Conservation (phyloP, 2,329 filamentous ascomycete genomes). For the Claviceps africana region DNA sequence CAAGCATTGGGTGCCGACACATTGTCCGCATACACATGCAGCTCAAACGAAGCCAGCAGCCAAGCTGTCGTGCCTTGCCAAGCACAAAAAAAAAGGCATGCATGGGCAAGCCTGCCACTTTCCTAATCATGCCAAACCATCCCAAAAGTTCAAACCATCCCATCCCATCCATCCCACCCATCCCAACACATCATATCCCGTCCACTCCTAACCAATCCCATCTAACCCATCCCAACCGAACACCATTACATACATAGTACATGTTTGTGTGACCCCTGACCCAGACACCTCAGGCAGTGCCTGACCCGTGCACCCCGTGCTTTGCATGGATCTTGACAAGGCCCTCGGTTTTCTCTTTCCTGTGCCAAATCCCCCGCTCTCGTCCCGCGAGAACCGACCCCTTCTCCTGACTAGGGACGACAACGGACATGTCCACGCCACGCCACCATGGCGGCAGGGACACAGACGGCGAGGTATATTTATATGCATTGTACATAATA, state of each 20-base stretch:
- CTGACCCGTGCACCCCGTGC: not conserved
- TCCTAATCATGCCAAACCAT: too few species aligned
- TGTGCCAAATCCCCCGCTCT: too few species aligned
- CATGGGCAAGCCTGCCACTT: not conserved
- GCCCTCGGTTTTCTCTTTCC: too few species aligned
- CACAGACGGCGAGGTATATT: too few species aligned
- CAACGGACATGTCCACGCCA: too few species aligned
- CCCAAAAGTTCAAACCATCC: too few species aligned
- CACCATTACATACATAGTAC: not conserved
- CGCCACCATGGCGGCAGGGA: too few species aligned
- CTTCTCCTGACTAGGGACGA: too few species aligned
- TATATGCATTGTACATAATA: too few species aligned
- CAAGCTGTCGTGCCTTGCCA: not conserved
- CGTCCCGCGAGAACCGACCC: too few species aligned
- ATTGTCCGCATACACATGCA: not conserved
- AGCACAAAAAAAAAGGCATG: not conserved
- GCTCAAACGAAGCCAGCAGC: not conserved
- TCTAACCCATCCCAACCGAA: not conserved
- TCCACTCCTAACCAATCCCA: not conserved
- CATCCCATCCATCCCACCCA: too few species aligned
- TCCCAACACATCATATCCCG: too few species aligned
- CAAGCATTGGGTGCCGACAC: not conserved
- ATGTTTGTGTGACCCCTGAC: constrained; percentile 2
- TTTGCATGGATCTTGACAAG: not conserved
- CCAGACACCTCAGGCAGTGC: not conserved